Percentiles rank a stretch among this genome's conserved stretches.
Evolutionary conservation across 352 stramenopile genomes (phyloP).

Genomic region (Blastocystis sp.): DNA sequence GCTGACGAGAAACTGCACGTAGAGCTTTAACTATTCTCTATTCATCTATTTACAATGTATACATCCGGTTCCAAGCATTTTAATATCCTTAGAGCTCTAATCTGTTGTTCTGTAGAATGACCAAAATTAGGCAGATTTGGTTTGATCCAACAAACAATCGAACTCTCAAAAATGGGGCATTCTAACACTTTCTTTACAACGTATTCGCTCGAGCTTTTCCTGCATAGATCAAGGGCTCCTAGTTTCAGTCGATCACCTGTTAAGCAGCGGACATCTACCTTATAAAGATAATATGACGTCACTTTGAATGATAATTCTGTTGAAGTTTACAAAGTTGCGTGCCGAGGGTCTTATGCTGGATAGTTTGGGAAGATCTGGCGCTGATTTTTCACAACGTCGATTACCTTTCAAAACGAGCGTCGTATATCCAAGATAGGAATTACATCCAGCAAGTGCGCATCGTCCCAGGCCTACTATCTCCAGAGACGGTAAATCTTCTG

Average conservation of each 20-base stretch:
- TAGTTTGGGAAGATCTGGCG: background rate
- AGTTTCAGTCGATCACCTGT: background rate
- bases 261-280: background rate
- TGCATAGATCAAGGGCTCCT: background rate
- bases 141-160: background rate
- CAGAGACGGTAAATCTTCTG: background rate
- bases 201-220: background rate
- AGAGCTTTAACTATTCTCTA: background rate
- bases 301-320: background rate
- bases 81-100: background rate
- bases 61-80: constrained; percentile 10
- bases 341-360: background rate
- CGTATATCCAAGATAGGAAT: too few species aligned
- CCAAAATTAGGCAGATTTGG: background rate
- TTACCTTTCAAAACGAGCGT: background rate
- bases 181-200: background rate
- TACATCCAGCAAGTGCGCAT: background rate
- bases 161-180: background rate
- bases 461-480: background rate
- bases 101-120: background rate
- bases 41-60: background rate
- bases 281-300: background rate
- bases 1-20: background rate
- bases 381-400: background rate
- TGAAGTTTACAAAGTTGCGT: background rate